These are phyloP conservation scores for Cyclostephanos invisitatus DNA, from an alignment of 108 stramenopile species.

Conservation along the genomic window DNA sequence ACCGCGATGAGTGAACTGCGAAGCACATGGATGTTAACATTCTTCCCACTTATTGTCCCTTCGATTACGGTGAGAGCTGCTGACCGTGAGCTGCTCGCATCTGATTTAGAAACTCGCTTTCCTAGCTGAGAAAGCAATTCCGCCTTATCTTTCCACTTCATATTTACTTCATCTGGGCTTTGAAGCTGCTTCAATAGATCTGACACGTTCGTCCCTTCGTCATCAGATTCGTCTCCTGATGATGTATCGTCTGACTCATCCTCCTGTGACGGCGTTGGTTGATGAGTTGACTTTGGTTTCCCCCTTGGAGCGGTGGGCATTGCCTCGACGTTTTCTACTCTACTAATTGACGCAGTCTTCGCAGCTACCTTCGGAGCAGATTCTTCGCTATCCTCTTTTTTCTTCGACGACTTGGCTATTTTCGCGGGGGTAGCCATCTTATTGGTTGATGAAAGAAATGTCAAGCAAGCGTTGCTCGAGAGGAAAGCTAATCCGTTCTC, in stretches of 20 bases:
- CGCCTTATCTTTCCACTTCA: slow-evolving; percentile 68
- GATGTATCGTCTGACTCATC: slow-evolving; percentile 45
- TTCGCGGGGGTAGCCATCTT: slow-evolving; percentile 13
- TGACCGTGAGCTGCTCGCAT: slow-evolving; percentile 28
- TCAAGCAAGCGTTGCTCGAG: slow-evolving; percentile 51
- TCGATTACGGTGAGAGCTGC: slow-evolving; percentile 48
- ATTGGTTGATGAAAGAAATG: slow-evolving; percentile 46
- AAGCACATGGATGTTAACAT: slow-evolving; percentile 60
- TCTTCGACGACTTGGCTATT: slow-evolving; percentile 1
- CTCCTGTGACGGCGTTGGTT: slow-evolving; percentile 9
- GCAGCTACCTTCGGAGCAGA: not conserved
- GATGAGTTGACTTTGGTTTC: slow-evolving; percentile 1
- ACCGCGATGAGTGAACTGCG: slow-evolving; percentile 53
- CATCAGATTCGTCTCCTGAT: slow-evolving; percentile 26
- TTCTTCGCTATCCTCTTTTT: slow-evolving; percentile 1
- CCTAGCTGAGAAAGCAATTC: slow-evolving; percentile 58
- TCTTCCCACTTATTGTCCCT: slow-evolving; percentile 55
- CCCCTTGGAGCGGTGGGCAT: slow-evolving; percentile 2
- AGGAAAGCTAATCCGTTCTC: slow-evolving; percentile 61
- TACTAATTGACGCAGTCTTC: slow-evolving; percentile 13
- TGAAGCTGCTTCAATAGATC: slow-evolving; percentile 58
- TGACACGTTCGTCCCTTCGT: slow-evolving; percentile 26
- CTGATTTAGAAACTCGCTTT: slow-evolving; percentile 41
- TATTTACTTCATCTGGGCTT: slow-evolving; percentile 35
- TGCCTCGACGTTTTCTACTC: not conserved